Evolutionary conservation across 73 alveolate genomes (phyloP).

Genomic region (Uronychia setigera): DNA sequence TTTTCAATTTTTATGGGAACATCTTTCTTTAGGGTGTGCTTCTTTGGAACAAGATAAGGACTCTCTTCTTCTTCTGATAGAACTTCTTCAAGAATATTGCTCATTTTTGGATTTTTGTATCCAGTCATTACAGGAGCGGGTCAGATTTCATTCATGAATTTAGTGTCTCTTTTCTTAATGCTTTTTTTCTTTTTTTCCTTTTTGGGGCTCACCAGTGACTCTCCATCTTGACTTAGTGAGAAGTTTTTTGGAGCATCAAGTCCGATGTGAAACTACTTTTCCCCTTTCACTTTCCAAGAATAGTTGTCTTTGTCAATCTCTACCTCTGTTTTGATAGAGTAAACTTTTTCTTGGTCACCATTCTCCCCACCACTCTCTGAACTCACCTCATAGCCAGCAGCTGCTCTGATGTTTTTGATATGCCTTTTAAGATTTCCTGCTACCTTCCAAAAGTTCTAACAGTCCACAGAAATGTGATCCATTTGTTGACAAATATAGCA

Average conservation of each 20-base stretch:
- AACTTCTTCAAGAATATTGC: too few relatives aligned
- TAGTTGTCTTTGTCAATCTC: neutral
- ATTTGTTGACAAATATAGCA: constrained; percentile 65
- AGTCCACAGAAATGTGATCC: constrained; percentile 65
- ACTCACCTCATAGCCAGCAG: neutral
- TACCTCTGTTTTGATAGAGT: neutral
- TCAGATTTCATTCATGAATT: neutral
- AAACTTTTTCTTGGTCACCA: neutral
- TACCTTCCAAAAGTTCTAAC: constrained; percentile 32
- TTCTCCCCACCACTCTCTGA: neutral
- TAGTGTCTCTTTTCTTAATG: neutral
- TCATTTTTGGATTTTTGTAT: too few relatives aligned
- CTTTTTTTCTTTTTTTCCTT: neutral
- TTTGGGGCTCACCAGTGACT: too few relatives aligned
- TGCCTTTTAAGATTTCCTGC: constrained; percentile 23
- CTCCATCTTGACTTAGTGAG: too few relatives aligned
- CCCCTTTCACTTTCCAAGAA: neutral
- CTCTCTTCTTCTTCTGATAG: too few relatives aligned
- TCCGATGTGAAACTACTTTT: neutral
- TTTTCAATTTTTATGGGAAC: too few relatives aligned
- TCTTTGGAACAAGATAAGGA: too few relatives aligned
- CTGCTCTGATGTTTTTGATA: neutral
- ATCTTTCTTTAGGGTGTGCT: too few relatives aligned
- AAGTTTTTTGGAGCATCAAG: neutral
- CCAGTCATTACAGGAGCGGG: too few relatives aligned